A percentile compares a stretch with the other conserved stretches of the same genome.
Conservation (phyloP, 2,329 filamentous ascomycete genomes). For the Aspergillus pseudoglaucus region DNA sequence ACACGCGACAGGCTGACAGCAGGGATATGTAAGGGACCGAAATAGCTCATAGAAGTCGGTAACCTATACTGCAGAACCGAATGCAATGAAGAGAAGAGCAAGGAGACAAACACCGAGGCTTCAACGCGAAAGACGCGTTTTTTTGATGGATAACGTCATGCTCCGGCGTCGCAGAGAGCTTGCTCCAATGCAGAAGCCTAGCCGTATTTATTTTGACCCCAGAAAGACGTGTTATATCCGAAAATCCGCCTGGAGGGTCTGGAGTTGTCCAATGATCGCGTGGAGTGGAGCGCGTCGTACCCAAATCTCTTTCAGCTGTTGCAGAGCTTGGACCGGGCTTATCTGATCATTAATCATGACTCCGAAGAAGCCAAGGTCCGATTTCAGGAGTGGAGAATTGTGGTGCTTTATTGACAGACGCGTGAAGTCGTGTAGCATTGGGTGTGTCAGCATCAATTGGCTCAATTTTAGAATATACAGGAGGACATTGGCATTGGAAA, state of each 20-base stretch:
- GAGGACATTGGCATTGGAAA: background rate
- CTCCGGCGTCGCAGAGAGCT: background rate
- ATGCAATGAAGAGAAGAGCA: no score
- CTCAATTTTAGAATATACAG: background rate
- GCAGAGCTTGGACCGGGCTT: constrained; percentile 5
- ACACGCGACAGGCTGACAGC: no score
- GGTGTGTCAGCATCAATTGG: background rate
- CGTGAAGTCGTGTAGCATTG: constrained; percentile 1
- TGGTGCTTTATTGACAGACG: background rate
- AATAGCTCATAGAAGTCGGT: no score
- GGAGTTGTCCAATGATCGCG: background rate
- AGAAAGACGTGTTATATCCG: constrained; percentile 9
- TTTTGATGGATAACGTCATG: background rate
- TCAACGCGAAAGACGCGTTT: no score
- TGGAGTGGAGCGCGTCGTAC: constrained; percentile 7
- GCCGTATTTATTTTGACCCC: background rate
- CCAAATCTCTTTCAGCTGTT: background rate
- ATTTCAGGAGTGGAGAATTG: constrained; percentile 5
- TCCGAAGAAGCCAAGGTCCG: constrained; percentile 3
- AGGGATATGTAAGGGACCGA: no score
- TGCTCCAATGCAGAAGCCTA: background rate
- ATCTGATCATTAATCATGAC: constrained; percentile 16
- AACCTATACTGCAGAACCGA: no score
- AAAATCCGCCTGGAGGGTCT: constrained; percentile 9
- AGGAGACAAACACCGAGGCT: no score